Percentiles rank a stretch among this genome's conserved stretches.
Conservation (phyloP, 306 rosid species). For the Vigna angularis region DNA sequence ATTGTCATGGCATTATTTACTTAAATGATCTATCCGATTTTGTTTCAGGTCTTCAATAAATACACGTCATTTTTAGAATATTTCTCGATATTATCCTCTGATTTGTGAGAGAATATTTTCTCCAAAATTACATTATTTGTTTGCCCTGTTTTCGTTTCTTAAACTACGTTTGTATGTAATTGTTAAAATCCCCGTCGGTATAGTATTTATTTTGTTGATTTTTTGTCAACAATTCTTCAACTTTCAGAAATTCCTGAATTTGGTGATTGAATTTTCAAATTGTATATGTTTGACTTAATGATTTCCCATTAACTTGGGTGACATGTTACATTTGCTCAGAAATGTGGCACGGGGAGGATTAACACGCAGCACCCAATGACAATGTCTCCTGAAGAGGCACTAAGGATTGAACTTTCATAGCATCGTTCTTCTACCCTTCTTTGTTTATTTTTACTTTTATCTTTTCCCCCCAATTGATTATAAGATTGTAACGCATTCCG, state of each 20-base stretch:
- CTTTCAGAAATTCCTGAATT: slow-evolving; percentile 18
- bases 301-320: slow-evolving; percentile 16
- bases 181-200: neutral
- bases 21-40: neutral
- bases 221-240: slow-evolving; percentile 18
- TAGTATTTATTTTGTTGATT: slow-evolving; percentile 2
- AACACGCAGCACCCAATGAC: slow-evolving; percentile 98
- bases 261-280: neutral
- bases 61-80: neutral
- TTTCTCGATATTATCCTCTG: slow-evolving; percentile 8
- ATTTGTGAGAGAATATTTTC: slow-evolving; percentile 28
- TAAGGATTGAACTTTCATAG: slow-evolving; percentile 48
- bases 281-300: neutral
- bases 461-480: slow-evolving; percentile 58
- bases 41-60: slow-evolving; percentile 1
- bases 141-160: neutral
- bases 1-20: neutral
- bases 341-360: slow-evolving; percentile 83
- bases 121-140: neutral
- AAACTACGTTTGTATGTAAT: neutral
- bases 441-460: slow-evolving; percentile 38
- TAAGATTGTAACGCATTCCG: slow-evolving; percentile 73
- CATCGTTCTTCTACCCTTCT: slow-evolving; percentile 51
- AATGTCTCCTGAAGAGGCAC: slow-evolving; percentile 46
- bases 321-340: slow-evolving; percentile 59